A percentile compares a stretch with the other conserved stretches of the same genome.
These are phyloP conservation scores for Phoma sp. DNA, from an alignment of 2,329 filamentous ascomycete species.

Conservation along the genomic window DNA sequence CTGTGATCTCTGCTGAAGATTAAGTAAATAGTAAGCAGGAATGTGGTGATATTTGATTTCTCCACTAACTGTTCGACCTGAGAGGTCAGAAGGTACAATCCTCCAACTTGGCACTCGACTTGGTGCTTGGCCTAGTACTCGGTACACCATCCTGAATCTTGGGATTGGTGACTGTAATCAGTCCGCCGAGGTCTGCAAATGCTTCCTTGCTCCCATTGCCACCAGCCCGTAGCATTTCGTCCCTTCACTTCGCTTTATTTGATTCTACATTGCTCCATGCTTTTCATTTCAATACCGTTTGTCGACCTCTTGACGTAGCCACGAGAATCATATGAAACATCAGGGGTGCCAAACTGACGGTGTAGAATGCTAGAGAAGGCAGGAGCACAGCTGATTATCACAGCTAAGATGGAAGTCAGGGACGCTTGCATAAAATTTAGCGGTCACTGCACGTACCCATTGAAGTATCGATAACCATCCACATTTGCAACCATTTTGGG, in stretches of 20 bases:
- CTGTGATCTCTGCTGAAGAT: too few species aligned
- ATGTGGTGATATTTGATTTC: too few species aligned
- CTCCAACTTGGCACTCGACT: background rate
- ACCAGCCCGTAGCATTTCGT: background rate
- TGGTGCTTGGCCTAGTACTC: background rate
- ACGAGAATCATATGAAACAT: background rate
- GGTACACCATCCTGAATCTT: background rate
- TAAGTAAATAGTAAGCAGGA: too few species aligned
- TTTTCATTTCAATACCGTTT: background rate
- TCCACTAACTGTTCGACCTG: too few species aligned
- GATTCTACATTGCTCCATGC: background rate
- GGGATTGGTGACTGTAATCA: background rate
- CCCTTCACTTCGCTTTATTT: background rate
- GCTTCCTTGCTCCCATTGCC: background rate
- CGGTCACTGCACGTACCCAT: background rate
- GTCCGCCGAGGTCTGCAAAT: background rate
- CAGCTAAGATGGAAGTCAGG: background rate
- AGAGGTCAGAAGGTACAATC: too few species aligned
- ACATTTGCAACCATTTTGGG: constrained; percentile 5
- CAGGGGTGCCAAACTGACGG: background rate
- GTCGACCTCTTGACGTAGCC: background rate
- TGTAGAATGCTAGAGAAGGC: constrained; percentile 1
- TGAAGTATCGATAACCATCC: constrained; percentile 4
- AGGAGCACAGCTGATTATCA: constrained; percentile 1
- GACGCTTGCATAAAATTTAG: background rate